A percentile compares a stretch with the other conserved stretches of the same genome.
These are phyloP conservation scores for Corylus avellana DNA, from an alignment of 306 rosid species.

Conservation along the genomic window DNA sequence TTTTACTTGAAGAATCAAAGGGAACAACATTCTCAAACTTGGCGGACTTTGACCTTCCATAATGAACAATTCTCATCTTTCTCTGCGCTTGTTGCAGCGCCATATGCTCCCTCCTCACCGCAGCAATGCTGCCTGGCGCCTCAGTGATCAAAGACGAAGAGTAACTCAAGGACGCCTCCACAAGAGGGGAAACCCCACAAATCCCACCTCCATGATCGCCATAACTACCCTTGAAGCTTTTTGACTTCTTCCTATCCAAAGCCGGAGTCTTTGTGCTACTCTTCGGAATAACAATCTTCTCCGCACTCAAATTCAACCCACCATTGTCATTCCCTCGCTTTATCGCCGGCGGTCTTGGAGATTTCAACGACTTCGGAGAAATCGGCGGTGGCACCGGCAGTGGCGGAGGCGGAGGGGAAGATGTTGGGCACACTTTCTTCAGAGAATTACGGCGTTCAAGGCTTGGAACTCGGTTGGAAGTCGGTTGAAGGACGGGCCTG, in stretches of 20 bases:
- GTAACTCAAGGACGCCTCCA: conserved; percentile 66
- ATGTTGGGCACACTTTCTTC: conserved; percentile 55
- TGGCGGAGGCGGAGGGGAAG: conserved; percentile 43
- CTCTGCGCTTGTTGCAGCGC: conserved; percentile 90
- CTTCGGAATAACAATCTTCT: conserved; percentile 59
- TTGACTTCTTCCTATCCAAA: conserved; percentile 85
- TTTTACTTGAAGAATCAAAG: conserved; percentile 39
- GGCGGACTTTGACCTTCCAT: conserved; percentile 96
- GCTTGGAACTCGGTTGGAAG: conserved; percentile 69
- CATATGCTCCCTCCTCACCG: conserved; percentile 87
- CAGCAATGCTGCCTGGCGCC: conserved; percentile 96
- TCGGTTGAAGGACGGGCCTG: conserved; percentile 87
- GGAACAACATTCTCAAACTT: conserved; percentile 67
- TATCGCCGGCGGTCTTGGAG: conserved; percentile 72
- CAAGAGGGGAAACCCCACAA: conserved; percentile 25
- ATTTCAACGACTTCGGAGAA: conserved; percentile 68
- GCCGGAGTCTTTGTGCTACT: conserved; percentile 44
- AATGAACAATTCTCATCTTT: conserved; percentile 89
- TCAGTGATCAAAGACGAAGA: conserved; percentile 82
- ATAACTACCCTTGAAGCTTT: conserved; percentile 64
- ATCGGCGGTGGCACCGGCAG: conserved; percentile 52
- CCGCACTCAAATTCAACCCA: conserved; percentile 61
- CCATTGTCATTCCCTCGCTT: conserved; percentile 70
- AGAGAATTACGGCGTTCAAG: conserved; percentile 66
- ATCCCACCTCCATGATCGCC: conserved; percentile 27